Conservation (phyloP, 106 monocot genomes). For the Amphibolis antarctica region DNA sequence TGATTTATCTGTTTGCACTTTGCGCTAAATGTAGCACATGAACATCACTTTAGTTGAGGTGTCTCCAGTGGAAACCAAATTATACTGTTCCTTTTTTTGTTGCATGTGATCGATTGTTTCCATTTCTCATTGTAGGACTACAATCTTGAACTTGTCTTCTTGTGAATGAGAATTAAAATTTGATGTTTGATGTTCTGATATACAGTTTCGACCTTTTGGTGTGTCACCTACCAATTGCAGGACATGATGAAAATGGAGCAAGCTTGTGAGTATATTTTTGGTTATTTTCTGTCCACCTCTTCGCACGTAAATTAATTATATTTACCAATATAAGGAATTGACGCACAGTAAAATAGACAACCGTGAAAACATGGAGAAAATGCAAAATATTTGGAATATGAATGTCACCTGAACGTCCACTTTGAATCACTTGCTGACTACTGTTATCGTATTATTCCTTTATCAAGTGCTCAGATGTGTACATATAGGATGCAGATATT, state of each 20-base stretch:
- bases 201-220: slow-evolving; percentile 73
- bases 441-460: not conserved
- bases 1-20: no score
- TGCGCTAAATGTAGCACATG: no score
- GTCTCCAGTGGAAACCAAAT: no score
- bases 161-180: not conserved
- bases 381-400: not conserved
- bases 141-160: not conserved
- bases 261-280: slow-evolving; percentile 46
- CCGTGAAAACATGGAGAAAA: not conserved
- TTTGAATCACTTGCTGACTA: no score
- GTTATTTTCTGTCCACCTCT: not conserved
- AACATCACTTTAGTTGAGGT: no score
- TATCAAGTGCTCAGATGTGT: not conserved
- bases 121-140: not conserved
- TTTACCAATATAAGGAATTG: no score
- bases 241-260: slow-evolving; percentile 73
- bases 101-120: not conserved
- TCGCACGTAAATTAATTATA: not conserved
- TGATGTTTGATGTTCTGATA: slow-evolving; percentile 2
- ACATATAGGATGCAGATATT: slow-evolving; percentile 22
- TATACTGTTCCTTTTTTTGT: not conserved
- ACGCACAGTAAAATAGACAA: not conserved
- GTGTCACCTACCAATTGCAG: slow-evolving; percentile 81
- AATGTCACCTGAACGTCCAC: not conserved